phyloP scores from a whole-genome alignment of 176 grass and related monocot genomes.

The Hordeum vulgare region DNA sequence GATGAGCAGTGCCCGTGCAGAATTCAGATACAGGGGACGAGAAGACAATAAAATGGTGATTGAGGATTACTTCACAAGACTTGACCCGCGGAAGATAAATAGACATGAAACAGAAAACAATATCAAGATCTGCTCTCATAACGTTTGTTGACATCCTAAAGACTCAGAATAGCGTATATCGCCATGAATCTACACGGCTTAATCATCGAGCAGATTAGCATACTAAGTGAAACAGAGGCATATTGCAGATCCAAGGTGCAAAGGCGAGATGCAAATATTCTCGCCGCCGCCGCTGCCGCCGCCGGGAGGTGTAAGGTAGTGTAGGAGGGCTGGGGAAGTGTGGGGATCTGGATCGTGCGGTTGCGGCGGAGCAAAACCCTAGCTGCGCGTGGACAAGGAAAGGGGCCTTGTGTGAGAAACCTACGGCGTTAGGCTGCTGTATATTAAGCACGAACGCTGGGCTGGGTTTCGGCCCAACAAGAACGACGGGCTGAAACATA shows the following conservation, averaged over 20 bases:
- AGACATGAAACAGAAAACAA: too few relatives aligned
- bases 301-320: background rate
- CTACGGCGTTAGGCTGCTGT: background rate
- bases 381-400: background rate
- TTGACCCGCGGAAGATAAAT: too few relatives aligned
- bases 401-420: background rate
- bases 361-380: constrained; percentile 22
- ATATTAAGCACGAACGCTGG: background rate
- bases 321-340: background rate
- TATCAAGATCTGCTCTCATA: too few relatives aligned
- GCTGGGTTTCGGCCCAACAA: background rate
- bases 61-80: background rate
- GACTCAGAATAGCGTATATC: too few relatives aligned
- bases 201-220: too few relatives aligned
- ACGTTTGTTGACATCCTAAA: too few relatives aligned
- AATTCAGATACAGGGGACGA: background rate
- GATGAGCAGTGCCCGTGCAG: background rate
- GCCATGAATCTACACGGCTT: too few relatives aligned
- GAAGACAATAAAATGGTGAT: background rate
- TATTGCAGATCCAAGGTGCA: too few relatives aligned
- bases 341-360: background rate
- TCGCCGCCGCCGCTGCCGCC: background rate
- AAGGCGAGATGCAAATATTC: background rate
- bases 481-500: background rate
- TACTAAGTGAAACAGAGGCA: too few relatives aligned